Evolutionary conservation across 371 early-diverging fungal genomes (phyloP).

Genomic region (Mucor piriformis): DNA sequence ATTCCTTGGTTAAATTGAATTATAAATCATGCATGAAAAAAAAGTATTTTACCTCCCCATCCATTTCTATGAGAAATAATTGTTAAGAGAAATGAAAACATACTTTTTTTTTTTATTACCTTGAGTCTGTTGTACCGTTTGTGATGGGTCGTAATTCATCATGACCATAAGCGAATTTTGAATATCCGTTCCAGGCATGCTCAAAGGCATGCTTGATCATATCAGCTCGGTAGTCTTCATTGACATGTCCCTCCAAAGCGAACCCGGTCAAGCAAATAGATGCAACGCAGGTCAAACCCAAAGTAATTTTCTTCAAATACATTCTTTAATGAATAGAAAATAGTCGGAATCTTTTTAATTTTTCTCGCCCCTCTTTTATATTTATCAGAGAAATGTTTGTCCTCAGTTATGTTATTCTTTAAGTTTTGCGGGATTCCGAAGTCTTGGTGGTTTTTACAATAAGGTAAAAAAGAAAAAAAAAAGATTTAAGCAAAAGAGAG

Average conservation of each 20-base stretch:
- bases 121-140: constrained; percentile 54
- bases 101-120: constrained; percentile 56
- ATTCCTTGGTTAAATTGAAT: background rate
- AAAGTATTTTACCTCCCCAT: constrained; percentile 45
- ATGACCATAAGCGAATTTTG: constrained; percentile 56
- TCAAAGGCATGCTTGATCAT: constrained; percentile 56
- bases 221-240: constrained; percentile 6
- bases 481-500: too few relatives aligned
- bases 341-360: background rate
- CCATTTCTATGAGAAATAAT: constrained; percentile 34
- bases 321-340: constrained; percentile 1
- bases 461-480: too few relatives aligned
- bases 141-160: constrained; percentile 60
- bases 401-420: too few relatives aligned
- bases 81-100: background rate
- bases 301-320: constrained; percentile 6
- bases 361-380: too few relatives aligned
- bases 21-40: constrained; percentile 21
- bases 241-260: background rate
- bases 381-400: too few relatives aligned
- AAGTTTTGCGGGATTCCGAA: too few relatives aligned
- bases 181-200: constrained; percentile 84
- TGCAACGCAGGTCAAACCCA: background rate
- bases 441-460: too few relatives aligned
- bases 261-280: background rate